phyloP scores from a whole-genome alignment of 2,329 filamentous ascomycete species.

The Chalaropsis ovoidea region DNA sequence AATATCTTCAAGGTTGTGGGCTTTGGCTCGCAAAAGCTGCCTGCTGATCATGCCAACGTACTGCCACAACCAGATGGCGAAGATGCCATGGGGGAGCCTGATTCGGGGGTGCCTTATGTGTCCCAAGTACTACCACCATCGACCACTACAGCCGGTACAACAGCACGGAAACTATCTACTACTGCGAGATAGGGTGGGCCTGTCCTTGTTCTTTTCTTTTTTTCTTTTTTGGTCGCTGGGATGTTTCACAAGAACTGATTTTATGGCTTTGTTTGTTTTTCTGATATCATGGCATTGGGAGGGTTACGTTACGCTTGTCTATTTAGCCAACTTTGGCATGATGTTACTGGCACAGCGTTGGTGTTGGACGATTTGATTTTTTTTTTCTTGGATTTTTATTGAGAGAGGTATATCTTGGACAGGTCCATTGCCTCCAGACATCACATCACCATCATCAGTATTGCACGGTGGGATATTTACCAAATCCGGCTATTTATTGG shows the following conservation, averaged over 20 bases:
- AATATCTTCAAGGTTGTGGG: slow-evolving; percentile 56
- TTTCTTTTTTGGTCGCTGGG: background rate
- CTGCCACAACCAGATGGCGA: slow-evolving; percentile 36
- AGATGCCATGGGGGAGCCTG: slow-evolving; percentile 50
- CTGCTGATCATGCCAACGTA: slow-evolving; percentile 39
- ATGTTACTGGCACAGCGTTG: background rate
- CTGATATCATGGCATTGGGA: background rate
- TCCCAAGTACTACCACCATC: slow-evolving; percentile 34
- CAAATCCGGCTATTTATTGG: no score
- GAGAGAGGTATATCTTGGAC: no score
- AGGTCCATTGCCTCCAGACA: no score
- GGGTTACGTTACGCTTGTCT: background rate
- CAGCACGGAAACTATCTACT: slow-evolving; percentile 10
- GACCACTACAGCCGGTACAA: slow-evolving; percentile 30
- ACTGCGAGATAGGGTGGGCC: background rate
- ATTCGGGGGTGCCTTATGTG: slow-evolving; percentile 36
- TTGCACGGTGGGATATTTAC: no score
- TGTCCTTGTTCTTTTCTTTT: background rate
- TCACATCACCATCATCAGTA: no score
- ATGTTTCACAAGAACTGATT: no score
- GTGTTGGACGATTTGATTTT: background rate
- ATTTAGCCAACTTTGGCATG: background rate
- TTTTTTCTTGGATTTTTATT: no score
- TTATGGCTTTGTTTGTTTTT: background rate
- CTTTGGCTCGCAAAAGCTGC: slow-evolving; percentile 45